Conservation (phyloP, 768 basidiomycete species). For the Hericium rajendrae region DNA sequence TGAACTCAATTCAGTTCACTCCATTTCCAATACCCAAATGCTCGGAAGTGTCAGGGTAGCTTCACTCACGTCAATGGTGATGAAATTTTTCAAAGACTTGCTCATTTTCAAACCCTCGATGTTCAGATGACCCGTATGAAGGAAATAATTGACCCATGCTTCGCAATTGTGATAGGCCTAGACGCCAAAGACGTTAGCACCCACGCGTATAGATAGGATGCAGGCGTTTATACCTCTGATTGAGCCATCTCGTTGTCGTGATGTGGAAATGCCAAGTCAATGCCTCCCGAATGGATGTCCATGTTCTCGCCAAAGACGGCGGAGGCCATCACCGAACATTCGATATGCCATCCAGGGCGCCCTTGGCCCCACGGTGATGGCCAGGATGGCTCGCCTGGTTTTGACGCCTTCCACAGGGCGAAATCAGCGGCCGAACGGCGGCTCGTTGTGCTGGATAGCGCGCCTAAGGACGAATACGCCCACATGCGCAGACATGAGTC, state of each 20-base stretch:
- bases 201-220: neutral
- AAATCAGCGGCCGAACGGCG: slow-evolving; percentile 87
- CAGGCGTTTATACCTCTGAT: slow-evolving; percentile 55
- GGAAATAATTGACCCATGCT: slow-evolving; percentile 97
- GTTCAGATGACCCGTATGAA: slow-evolving; percentile 96
- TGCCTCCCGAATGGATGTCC: slow-evolving; percentile 97
- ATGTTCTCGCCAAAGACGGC: slow-evolving; percentile 83
- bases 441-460: slow-evolving; percentile 45
- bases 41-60: neutral
- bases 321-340: slow-evolving; percentile 97
- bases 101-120: slow-evolving; percentile 99
- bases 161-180: slow-evolving; percentile 89
- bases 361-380: slow-evolving; percentile 92
- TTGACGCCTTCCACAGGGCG: slow-evolving; percentile 95
- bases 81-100: slow-evolving; percentile 98
- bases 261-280: slow-evolving; percentile 97
- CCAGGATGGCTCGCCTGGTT: slow-evolving; percentile 95
- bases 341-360: slow-evolving; percentile 99
- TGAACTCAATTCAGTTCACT: neutral
- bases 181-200: slow-evolving; percentile 4
- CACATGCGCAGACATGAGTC: neutral
- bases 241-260: slow-evolving; percentile 99
- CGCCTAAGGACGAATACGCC: slow-evolving; percentile 29
- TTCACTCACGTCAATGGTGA: slow-evolving; percentile 77
- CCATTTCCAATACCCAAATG: slow-evolving; percentile 1